A percentile compares a stretch with the other conserved stretches of the same genome.
phyloP scores from a whole-genome alignment of 768 basidiomycete genomes.

The Tephrocybe rancida region DNA sequence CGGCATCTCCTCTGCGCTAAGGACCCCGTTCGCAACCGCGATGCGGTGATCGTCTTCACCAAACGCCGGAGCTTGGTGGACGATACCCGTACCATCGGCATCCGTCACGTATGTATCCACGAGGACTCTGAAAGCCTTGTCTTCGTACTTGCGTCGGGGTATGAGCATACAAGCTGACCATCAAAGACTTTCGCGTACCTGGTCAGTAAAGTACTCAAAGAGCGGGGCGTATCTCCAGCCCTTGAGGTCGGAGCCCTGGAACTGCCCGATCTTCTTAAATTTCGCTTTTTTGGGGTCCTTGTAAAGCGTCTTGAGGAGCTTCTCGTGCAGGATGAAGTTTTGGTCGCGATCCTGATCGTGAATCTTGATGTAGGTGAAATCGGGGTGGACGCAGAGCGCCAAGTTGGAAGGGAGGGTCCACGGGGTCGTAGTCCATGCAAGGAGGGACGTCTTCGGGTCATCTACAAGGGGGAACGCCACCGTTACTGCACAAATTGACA shows the following conservation, averaged over 20 bases:
- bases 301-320: slow-evolving; percentile 84
- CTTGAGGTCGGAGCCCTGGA: slow-evolving; percentile 91
- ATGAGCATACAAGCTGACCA: background rate
- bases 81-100: slow-evolving; percentile 94
- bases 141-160: slow-evolving; percentile 66
- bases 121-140: slow-evolving; percentile 87
- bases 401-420: slow-evolving; percentile 98
- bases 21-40: slow-evolving; percentile 78
- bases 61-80: slow-evolving; percentile 97
- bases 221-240: slow-evolving; percentile 95
- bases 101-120: slow-evolving; percentile 93
- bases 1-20: slow-evolving; percentile 89
- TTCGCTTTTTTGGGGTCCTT: slow-evolving; percentile 98
- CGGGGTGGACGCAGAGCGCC: slow-evolving; percentile 93
- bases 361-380: slow-evolving; percentile 95
- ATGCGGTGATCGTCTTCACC: slow-evolving; percentile 99
- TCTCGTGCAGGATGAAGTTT: slow-evolving; percentile 92
- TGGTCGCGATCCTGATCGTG: slow-evolving; percentile 84
- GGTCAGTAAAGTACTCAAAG: slow-evolving; percentile 96
- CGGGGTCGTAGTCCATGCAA: slow-evolving; percentile 99
- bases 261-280: slow-evolving; percentile 87
- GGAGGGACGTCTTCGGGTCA: slow-evolving; percentile 84
- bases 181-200: slow-evolving; percentile 46
- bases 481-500: slow-evolving; percentile 60
- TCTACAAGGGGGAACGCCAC: slow-evolving; percentile 92